Evolutionary conservation across 805 yeast genomes (phyloP), one percentile per base, ranked within the genome.

Genomic region (Pichia californica): DNA sequence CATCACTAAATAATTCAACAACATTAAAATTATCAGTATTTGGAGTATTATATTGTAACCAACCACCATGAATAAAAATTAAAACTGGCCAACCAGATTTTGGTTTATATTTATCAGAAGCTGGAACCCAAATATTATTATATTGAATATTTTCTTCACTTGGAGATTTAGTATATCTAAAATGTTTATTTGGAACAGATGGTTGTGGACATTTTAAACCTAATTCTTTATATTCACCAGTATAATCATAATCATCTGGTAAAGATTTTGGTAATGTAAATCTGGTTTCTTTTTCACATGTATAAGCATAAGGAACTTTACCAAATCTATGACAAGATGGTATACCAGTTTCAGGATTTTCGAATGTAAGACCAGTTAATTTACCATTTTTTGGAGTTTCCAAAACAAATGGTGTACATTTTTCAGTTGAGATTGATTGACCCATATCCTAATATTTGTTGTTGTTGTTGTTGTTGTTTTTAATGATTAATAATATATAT

Each of bases 21-120:
- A 54, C 43, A 39, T 57, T 57, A 36, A 55, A 50, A 26, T 51
- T 52, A 27, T 49, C 52, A 16, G 41, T 43, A 38, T 53, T 52
- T 7, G 65, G 65, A 10, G 54, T 43, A 13, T 60, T 67, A 36
- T 56, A 58, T 49, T 67, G 72, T 27, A 69, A 51, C 57, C 65
- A 68, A 7, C 74, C 74, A 26, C 74, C 74, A 50, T 68, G 73
- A 28, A 68, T 51, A 50, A 62, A 68, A 33, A 64, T 45, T 41
- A 60, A 44, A 11, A 68, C 72, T 5, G 72, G 71, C 71, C 70
- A 68, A 5, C 73, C 73, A 7, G 46, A 60, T 14, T 48, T 49
- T 10, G 71, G 72, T 33, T 50, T 54, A 26, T 41, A 26, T 23
- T 57, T 53, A 18, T 55, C 56, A 28, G 61, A 45, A 3, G 58